phyloP scores from a whole-genome alignment of 2,329 filamentous ascomycete species.

The Pyrenophora tritici-repentis region DNA sequence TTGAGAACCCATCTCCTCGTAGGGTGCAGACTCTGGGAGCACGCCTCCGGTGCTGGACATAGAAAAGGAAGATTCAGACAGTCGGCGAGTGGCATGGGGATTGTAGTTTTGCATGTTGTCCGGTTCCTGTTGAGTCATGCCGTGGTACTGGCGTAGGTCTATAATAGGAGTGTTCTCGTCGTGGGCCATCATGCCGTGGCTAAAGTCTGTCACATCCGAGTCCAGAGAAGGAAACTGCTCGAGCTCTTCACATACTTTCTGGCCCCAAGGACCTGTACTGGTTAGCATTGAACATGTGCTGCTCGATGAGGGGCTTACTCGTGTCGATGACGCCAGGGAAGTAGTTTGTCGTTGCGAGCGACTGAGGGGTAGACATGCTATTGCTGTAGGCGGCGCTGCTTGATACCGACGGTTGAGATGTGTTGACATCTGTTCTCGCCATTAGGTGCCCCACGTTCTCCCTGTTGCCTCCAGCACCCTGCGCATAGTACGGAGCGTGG shows the following conservation, averaged over 20 bases:
- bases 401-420: constrained; percentile 32
- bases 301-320: constrained; percentile 32
- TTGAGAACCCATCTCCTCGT: constrained; percentile 72
- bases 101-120: constrained; percentile 42
- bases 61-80: constrained; percentile 75
- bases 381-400: constrained; percentile 28
- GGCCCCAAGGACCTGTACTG: constrained; percentile 44
- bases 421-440: constrained; percentile 28
- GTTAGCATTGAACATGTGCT: constrained; percentile 23
- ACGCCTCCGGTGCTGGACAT: constrained; percentile 64
- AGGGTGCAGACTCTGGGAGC: constrained; percentile 70
- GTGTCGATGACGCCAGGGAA: constrained; percentile 45
- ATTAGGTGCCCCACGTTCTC: constrained; percentile 34
- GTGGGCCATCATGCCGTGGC: constrained; percentile 42
- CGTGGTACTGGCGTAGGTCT: constrained; percentile 46
- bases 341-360: constrained; percentile 38
- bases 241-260: constrained; percentile 47
- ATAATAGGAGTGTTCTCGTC: constrained; percentile 51
- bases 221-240: constrained; percentile 48
- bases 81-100: constrained; percentile 62
- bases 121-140: constrained; percentile 39
- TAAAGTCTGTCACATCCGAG: constrained; percentile 46
- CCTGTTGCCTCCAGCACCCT: constrained; percentile 27
- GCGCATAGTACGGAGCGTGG: constrained; percentile 40
- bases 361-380: constrained; percentile 24